Base-by-base conservation (phyloP, 2,329 filamentous ascomycete genomes). In the Arthrobotrys conoides region DNA sequence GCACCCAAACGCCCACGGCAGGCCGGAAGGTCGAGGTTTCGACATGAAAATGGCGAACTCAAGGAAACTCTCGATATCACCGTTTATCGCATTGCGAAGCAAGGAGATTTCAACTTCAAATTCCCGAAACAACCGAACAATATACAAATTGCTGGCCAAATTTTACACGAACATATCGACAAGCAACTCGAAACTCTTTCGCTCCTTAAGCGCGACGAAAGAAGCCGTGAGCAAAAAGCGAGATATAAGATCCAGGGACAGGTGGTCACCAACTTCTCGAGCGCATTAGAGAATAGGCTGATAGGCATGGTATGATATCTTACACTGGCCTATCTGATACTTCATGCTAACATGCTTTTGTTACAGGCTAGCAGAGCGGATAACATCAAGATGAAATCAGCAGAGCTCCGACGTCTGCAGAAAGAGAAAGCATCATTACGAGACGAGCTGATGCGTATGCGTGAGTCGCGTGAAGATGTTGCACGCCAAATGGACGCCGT, bases 401-500 rank as follows among this genome's bases (percentile, higher is more conserved):
- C 22, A n/a, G 38, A 72, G 38, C 63, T 78, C 24, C 53, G 53
- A 33, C 68, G 75, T 12, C 51, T 72, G 10, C 75, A 78, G 22
- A 70, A 70, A 30, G 75, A 80, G 51, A 82, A 82, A 57, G n/a
- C 61, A 16, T 79, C 81, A 16, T 49, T 82, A 22, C 76, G 76
- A 36, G 63, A 76, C 6, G 80, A 82, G 44, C 44, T 82, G 10
- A 69, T 82, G 66, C 49, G 68, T 6, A 59, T 81, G 20, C 78
- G 80, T 30, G 77, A 79, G 59, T 67, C 81, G 57, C 76, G 81
- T 55, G 79, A 72, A 24, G 71, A 70, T 12, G 67, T 81, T 33
- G 81, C 81, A 10, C 80, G 81, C 12, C 72, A 81, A 46, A 81
- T 81, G 75, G 81, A 82, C 68, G 80, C 79, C 36, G 81, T 81